Evolutionary conservation across 2,329 filamentous ascomycete species (phyloP).

Genomic region (Ascochyta viciae-villosae): DNA sequence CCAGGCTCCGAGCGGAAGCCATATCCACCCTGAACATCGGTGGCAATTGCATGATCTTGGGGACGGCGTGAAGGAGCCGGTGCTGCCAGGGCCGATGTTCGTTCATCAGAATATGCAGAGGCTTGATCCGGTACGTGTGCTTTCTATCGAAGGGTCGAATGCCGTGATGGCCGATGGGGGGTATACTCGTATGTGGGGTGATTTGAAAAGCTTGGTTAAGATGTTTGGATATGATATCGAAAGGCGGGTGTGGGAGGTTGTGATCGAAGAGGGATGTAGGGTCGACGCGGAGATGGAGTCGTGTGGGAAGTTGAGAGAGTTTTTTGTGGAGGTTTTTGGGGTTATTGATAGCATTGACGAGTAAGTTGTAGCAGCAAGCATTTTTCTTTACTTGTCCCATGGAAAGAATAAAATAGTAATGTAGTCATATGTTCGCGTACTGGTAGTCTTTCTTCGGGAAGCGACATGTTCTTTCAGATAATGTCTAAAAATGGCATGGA

Average conservation of each 20-base stretch:
- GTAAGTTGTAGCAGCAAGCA: not conserved
- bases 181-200: slow-evolving; percentile 30
- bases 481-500: too few relatives aligned
- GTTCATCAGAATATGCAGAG: slow-evolving; percentile 33
- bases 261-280: slow-evolving; percentile 33
- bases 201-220: slow-evolving; percentile 17
- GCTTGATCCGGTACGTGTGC: slow-evolving; percentile 22
- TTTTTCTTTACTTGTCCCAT: too few relatives aligned
- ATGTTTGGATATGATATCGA: slow-evolving; percentile 37
- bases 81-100: slow-evolving; percentile 24
- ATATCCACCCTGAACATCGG: slow-evolving; percentile 17
- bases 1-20: slow-evolving; percentile 22
- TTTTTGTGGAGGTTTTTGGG: slow-evolving; percentile 30
- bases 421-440: too few relatives aligned
- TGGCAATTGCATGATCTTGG: slow-evolving; percentile 22
- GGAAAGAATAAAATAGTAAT: too few relatives aligned
- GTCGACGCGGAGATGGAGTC: slow-evolving; percentile 8
- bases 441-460: too few relatives aligned
- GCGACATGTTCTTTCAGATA: too few relatives aligned
- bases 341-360: slow-evolving; percentile 8
- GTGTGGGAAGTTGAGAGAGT: slow-evolving; percentile 21
- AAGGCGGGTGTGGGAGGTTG: slow-evolving; percentile 30
- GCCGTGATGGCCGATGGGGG: slow-evolving; percentile 13
- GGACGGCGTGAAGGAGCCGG: not conserved
- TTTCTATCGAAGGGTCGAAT: slow-evolving; percentile 19